Conservation (phyloP, 2,329 filamentous ascomycete species). For the Bisporella sp. region DNA sequence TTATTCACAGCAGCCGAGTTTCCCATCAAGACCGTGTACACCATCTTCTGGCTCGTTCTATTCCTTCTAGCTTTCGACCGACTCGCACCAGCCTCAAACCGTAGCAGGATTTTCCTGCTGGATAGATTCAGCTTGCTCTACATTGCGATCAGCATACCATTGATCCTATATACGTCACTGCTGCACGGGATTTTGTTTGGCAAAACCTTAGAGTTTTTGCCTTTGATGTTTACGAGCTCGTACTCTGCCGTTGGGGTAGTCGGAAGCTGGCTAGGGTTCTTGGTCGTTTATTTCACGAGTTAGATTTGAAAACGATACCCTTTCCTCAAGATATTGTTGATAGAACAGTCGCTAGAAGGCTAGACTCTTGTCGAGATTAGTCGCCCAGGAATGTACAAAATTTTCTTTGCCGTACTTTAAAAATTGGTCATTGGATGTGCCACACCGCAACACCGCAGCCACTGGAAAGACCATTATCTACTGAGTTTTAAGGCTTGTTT, state of each 20-base stretch:
- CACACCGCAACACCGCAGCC: too few relatives aligned
- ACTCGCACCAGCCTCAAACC: constrained; percentile 74
- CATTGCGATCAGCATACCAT: constrained; percentile 79
- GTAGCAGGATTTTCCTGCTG: constrained; percentile 78
- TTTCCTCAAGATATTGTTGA: too few relatives aligned
- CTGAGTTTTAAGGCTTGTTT: too few relatives aligned
- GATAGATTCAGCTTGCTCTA: constrained; percentile 89
- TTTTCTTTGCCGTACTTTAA: too few relatives aligned
- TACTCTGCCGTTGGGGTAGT: constrained; percentile 94
- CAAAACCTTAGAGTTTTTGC: constrained; percentile 77
- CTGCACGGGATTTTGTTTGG: constrained; percentile 81
- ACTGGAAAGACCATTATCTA: too few relatives aligned
- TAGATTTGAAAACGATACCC: constrained; percentile 4
- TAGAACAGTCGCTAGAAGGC: too few relatives aligned
- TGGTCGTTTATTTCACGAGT: constrained; percentile 76
- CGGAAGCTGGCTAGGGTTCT: constrained; percentile 90
- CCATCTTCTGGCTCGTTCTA: constrained; percentile 80
- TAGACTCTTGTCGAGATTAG: too few relatives aligned
- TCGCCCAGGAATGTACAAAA: too few relatives aligned
- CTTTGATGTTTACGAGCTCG: constrained; percentile 93
- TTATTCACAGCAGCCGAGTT: constrained; percentile 91
- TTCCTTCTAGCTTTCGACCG: constrained; percentile 84
- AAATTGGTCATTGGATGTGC: too few relatives aligned
- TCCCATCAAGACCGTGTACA: constrained; percentile 89
- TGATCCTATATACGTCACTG: constrained; percentile 83